phyloP scores from a whole-genome alignment of 306 rosid species.

The Abrus pulchellus region DNA sequence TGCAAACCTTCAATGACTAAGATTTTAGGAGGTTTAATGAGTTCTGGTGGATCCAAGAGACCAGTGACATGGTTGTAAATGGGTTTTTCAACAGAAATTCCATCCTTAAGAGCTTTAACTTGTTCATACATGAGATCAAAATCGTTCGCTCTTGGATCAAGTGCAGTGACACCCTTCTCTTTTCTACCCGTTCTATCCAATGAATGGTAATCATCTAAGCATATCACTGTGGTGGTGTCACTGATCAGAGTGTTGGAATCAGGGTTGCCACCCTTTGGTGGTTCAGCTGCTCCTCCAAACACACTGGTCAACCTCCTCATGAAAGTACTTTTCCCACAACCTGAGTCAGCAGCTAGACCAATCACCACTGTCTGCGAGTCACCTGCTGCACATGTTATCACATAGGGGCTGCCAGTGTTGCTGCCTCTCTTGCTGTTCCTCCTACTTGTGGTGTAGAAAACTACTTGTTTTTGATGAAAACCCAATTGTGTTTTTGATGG shows the following conservation, averaged over 20 bases:
- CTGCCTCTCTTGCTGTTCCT: conserved; percentile 48
- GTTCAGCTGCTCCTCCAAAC: conserved; percentile 95
- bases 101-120: conserved; percentile 87
- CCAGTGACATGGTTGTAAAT: conserved; percentile 97
- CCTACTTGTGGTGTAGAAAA: conserved; percentile 69
- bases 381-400: conserved; percentile 74
- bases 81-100: conserved; percentile 80
- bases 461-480: conserved; percentile 76
- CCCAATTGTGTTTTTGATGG: conserved; percentile 72
- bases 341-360: conserved; percentile 97
- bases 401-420: conserved; percentile 41
- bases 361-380: conserved; percentile 86
- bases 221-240: conserved; percentile 95
- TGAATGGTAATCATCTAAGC: conserved; percentile 96
- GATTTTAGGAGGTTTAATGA: conserved; percentile 93
- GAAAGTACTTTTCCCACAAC: conserved; percentile 98
- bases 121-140: conserved; percentile 98
- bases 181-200: conserved; percentile 95
- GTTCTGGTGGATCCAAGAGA: conserved; percentile 94
- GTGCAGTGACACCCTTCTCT: conserved; percentile 94
- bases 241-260: conserved; percentile 97
- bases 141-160: conserved; percentile 92
- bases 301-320: conserved; percentile 98
- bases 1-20: conserved; percentile 98
- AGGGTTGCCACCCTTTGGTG: conserved; percentile 95